Evolutionary conservation across 148 eudicot genomes (phyloP).

Genomic region (Camellia sinensis): DNA sequence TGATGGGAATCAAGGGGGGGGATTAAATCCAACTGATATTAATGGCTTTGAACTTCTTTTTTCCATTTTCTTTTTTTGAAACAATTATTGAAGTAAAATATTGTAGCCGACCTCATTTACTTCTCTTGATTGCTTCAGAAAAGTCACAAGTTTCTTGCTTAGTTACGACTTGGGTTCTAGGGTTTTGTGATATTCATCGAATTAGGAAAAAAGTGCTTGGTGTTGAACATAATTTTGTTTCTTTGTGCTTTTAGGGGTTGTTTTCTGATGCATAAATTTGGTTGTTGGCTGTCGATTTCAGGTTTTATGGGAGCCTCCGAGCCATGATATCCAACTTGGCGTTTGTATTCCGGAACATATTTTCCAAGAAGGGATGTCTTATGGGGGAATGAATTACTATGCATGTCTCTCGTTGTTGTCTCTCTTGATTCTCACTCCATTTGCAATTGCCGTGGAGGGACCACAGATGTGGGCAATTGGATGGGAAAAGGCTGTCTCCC

Average conservation of each 20-base stretch:
- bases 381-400: constrained; percentile 86
- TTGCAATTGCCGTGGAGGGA: constrained; percentile 82
- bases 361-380: constrained; percentile 83
- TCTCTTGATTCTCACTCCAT: constrained; percentile 64
- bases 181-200: too few species aligned
- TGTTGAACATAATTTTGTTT: too few species aligned
- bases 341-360: constrained; percentile 78
- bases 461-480: constrained; percentile 81
- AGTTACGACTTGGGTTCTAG: too few species aligned
- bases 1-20: too few species aligned
- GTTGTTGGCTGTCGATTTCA: constrained; percentile 28
- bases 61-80: too few species aligned
- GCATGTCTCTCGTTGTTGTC: too few species aligned
- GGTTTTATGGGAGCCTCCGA: constrained; percentile 86
- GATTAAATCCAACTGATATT: too few species aligned
- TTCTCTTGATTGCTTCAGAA: too few species aligned
- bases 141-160: neutral
- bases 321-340: constrained; percentile 88
- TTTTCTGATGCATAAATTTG: constrained; percentile 19
- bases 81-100: too few species aligned
- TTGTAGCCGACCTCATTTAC: too few species aligned
- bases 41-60: too few species aligned
- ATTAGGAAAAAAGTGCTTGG: too few species aligned
- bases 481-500: constrained; percentile 57
- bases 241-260: neutral